These are phyloP conservation scores for Eragrostis tef DNA, from an alignment of 202 grass and related monocot species.

Conservation along the genomic window DNA sequence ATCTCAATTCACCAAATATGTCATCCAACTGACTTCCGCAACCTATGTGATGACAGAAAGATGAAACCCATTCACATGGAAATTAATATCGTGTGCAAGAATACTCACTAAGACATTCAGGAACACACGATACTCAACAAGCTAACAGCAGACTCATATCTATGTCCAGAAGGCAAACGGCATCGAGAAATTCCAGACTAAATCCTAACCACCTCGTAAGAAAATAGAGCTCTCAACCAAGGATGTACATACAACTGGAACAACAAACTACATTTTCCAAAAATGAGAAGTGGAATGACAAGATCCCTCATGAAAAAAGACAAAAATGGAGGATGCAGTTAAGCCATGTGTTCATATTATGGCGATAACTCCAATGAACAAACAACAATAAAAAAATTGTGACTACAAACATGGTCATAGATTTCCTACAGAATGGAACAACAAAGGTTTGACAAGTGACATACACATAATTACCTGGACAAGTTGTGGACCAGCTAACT, in stretches of 20 bases:
- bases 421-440: background rate
- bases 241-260: background rate
- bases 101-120: background rate
- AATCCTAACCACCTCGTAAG: background rate
- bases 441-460: background rate
- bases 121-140: background rate
- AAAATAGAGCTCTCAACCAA: background rate
- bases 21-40: background rate
- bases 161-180: slow-evolving; percentile 14
- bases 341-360: slow-evolving; percentile 8
- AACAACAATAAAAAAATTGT: slow-evolving; percentile 3
- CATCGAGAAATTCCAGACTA: background rate
- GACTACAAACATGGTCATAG: background rate
- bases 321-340: no score
- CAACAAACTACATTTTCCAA: background rate
- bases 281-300: background rate
- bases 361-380: slow-evolving; percentile 13
- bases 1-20: background rate
- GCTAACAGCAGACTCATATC: background rate
- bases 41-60: background rate
- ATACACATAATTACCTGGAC: slow-evolving; percentile 76
- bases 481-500: slow-evolving; percentile 85
- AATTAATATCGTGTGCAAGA: background rate
- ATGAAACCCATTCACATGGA: background rate
- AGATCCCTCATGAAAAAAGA: slow-evolving; percentile 2